Percentiles rank a stretch among this genome's conserved stretches.
Conservation (phyloP, 495 filamentous ascomycete genomes). For the Aspergillus saccharolyticus region DNA sequence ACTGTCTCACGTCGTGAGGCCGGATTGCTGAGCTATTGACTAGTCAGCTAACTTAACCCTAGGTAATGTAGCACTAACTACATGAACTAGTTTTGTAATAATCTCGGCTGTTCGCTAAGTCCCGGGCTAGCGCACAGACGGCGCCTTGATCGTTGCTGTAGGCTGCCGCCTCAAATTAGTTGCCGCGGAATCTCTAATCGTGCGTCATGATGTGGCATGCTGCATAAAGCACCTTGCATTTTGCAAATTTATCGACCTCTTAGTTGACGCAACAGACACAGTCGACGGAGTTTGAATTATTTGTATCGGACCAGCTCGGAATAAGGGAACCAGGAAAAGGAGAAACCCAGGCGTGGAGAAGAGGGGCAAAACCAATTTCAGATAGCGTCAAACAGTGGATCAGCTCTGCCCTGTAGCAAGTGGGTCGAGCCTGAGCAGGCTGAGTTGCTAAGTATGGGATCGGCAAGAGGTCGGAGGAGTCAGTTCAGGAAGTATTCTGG, state of each 20-base stretch:
- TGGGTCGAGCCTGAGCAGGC: neutral
- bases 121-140: slow-evolving; percentile 2
- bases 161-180: neutral
- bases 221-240: too few species aligned
- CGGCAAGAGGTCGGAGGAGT: neutral
- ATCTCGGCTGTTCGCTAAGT: too few species aligned
- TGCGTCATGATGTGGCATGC: neutral
- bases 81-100: too few species aligned
- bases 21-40: too few species aligned
- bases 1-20: neutral
- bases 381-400: neutral
- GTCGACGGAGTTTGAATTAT: neutral
- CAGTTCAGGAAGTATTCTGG: neutral
- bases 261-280: neutral
- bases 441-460: neutral
- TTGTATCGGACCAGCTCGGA: too few species aligned
- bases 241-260: too few species aligned
- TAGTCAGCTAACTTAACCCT: too few species aligned
- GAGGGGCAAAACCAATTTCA: neutral
- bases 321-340: neutral
- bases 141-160: neutral
- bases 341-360: neutral
- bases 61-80: too few species aligned
- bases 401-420: neutral
- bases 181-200: neutral